Conservation (phyloP, 345 rosid genomes). For the Arabis alpina region DNA sequence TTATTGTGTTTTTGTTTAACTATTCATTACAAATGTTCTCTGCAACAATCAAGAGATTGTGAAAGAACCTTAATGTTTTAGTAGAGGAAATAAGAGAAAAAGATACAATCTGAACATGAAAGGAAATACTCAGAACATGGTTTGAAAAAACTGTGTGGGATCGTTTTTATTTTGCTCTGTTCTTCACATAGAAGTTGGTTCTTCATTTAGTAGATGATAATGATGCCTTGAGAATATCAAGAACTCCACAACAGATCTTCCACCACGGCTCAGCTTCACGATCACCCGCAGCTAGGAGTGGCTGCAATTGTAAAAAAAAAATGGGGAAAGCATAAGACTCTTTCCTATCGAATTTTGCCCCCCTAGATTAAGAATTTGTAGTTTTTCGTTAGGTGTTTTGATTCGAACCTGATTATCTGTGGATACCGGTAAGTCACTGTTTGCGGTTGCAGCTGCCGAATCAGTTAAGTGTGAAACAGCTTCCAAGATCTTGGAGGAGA, state of each 20-base stretch:
- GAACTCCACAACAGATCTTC: slow-evolving; percentile 41
- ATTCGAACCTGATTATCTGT: slow-evolving; percentile 39
- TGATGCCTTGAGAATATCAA: slow-evolving; percentile 39
- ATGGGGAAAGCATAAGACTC: background rate
- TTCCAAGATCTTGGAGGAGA: slow-evolving; percentile 37
- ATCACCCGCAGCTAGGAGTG: slow-evolving; percentile 30
- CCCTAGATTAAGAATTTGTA: background rate
- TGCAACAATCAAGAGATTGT: slow-evolving; percentile 34
- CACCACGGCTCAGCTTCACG: slow-evolving; percentile 39
- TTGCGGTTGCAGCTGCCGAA: slow-evolving; percentile 20
- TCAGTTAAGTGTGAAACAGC: slow-evolving; percentile 36
- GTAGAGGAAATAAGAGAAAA: slow-evolving; percentile 1
- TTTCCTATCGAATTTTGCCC: background rate
- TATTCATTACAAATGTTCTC: slow-evolving; percentile 23
- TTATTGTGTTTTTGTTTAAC: slow-evolving; percentile 28
- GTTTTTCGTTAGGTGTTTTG: background rate
- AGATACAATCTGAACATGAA: slow-evolving; percentile 7
- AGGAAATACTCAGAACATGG: background rate
- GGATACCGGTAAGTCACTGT: slow-evolving; percentile 32
- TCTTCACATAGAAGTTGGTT: slow-evolving; percentile 20
- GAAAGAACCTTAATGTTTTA: background rate
- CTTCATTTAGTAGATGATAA: slow-evolving; percentile 25
- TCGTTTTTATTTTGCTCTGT: slow-evolving; percentile 1
- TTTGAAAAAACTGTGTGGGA: slow-evolving; percentile 4
- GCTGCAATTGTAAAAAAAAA: slow-evolving; percentile 25